phyloP scores from a whole-genome alignment of 1,284 basidiomycete genomes.

The Chiua sp. region DNA sequence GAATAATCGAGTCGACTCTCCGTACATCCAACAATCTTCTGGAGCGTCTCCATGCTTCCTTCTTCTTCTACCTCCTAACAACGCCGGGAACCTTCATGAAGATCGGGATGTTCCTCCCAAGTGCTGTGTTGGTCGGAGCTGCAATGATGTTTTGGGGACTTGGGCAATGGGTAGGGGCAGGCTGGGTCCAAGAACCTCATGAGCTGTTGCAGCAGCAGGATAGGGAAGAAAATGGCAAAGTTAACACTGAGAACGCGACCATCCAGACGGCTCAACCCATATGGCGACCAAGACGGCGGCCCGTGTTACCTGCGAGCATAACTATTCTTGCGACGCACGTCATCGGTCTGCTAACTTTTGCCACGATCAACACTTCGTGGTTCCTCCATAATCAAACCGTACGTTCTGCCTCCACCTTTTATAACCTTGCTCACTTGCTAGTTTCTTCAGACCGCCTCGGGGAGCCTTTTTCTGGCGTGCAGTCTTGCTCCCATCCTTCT shows the following conservation, averaged over 20 bases:
- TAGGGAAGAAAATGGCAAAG: constrained; percentile 19
- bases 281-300: constrained; percentile 47
- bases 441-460: constrained; percentile 26
- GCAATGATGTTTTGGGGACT: constrained; percentile 86
- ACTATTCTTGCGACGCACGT: constrained; percentile 62
- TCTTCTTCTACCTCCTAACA: constrained; percentile 92
- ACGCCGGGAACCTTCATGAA: constrained; percentile 82
- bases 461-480: constrained; percentile 37
- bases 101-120: constrained; percentile 89
- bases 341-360: constrained; percentile 56
- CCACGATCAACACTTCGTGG: constrained; percentile 46
- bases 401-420: constrained; percentile 17
- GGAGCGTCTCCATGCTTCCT: constrained; percentile 93
- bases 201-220: constrained; percentile 5
- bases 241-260: background rate
- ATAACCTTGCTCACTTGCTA: background rate
- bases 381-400: constrained; percentile 48
- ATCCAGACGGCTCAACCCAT: constrained; percentile 17
- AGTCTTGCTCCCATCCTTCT: constrained; percentile 37
- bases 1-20: constrained; percentile 84
- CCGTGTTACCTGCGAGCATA: constrained; percentile 56
- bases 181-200: constrained; percentile 47
- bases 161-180: constrained; percentile 69
- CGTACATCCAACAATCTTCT: constrained; percentile 92
- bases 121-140: constrained; percentile 80